Evolutionary conservation across 163 green algal species (phyloP).

Genomic region (Scenedesmus sp.): DNA sequence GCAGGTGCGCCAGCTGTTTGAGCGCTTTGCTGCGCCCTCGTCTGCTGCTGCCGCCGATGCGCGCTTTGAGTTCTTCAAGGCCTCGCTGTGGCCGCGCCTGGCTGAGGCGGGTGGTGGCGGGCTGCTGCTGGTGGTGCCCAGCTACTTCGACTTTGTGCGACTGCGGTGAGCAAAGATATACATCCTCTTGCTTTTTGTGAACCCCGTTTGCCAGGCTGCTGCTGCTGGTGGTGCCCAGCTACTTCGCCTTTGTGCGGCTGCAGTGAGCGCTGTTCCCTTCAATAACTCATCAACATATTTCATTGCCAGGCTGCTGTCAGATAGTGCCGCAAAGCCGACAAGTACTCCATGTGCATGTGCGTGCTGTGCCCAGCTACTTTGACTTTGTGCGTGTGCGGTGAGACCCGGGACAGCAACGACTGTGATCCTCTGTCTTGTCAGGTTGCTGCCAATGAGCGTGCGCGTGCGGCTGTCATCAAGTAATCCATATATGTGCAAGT

Average conservation of each 20-base stretch:
- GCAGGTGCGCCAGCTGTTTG: conserved; percentile 89
- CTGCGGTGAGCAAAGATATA: conserved; percentile 49
- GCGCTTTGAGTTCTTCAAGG: conserved; percentile 90
- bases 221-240: conserved; percentile 88
- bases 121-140: conserved; percentile 84
- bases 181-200: neutral
- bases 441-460: neutral
- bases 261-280: conserved; percentile 55
- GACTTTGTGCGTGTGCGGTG: conserved; percentile 89
- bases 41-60: conserved; percentile 70
- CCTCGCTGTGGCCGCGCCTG: conserved; percentile 81
- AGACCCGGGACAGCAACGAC: neutral
- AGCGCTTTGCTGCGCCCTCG: conserved; percentile 73
- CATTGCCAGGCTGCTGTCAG: conserved; percentile 67
- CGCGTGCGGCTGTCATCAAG: neutral
- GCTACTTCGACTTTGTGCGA: conserved; percentile 98
- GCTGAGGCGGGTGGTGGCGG: conserved; percentile 71
- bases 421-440: no score
- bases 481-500: no score
- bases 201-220: conserved; percentile 52
- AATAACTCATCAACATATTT: neutral
- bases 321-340: conserved; percentile 69
- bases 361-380: conserved; percentile 94
- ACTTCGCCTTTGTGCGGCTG: conserved; percentile 95
- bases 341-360: conserved; percentile 97